Percentiles rank a stretch among this genome's conserved stretches.
phyloP scores from a whole-genome alignment of 306 rosid genomes.

The Cotoneaster glaucophyllus region DNA sequence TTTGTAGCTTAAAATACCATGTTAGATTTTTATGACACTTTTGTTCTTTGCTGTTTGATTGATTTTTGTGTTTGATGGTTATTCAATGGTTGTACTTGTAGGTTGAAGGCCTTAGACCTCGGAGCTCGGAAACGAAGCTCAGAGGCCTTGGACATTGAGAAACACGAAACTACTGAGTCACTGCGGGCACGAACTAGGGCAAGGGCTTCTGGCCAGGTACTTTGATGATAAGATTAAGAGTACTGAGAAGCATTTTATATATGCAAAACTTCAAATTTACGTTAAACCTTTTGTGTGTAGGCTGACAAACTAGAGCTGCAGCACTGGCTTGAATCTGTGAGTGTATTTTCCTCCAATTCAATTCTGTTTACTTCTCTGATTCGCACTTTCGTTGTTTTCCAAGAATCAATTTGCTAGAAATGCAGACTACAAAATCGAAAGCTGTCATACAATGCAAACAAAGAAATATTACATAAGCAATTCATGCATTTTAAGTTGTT shows the following conservation, averaged over 20 bases:
- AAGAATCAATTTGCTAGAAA: too few relatives aligned
- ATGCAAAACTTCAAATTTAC: neutral
- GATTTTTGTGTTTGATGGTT: neutral
- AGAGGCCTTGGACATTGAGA: slow-evolving; percentile 36
- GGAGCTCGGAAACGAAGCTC: slow-evolving; percentile 38
- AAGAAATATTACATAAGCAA: too few relatives aligned
- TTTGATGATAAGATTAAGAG: neutral
- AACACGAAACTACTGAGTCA: slow-evolving; percentile 38
- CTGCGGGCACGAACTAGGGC: slow-evolving; percentile 41
- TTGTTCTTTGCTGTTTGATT: neutral
- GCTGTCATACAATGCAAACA: too few relatives aligned
- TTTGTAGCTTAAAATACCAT: neutral
- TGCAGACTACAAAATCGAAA: too few relatives aligned
- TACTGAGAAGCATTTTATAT: neutral
- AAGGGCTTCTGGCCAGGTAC: slow-evolving; percentile 40
- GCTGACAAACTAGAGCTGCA: slow-evolving; percentile 48
- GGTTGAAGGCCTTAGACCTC: slow-evolving; percentile 54
- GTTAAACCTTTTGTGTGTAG: neutral
- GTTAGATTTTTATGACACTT: neutral
- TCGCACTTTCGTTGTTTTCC: too few relatives aligned
- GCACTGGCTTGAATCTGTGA: slow-evolving; percentile 59
- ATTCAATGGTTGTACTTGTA: slow-evolving; percentile 1
- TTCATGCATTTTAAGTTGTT: too few relatives aligned
- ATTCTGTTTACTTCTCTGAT: too few relatives aligned
- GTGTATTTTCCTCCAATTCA: neutral